Evolutionary conservation across 345 rosid genomes (phyloP).

Genomic region (Camelina hispida): DNA sequence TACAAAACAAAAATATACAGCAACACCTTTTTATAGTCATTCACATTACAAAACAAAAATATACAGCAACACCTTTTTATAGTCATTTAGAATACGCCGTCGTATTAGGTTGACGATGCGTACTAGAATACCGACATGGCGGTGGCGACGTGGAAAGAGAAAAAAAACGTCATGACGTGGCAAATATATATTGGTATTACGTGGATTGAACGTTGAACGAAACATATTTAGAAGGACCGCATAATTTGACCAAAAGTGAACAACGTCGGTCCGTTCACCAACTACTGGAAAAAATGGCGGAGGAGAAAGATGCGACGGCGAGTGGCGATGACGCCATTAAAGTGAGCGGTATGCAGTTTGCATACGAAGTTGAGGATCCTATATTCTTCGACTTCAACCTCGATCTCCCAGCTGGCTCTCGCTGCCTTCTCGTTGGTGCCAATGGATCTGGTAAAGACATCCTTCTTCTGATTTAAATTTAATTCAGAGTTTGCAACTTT

Average conservation of each 20-base stretch:
- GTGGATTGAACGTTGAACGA: slow-evolving; percentile 12
- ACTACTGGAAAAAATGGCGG: slow-evolving; percentile 48
- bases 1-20: too few species aligned
- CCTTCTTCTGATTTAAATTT: not conserved
- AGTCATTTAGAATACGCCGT: not conserved
- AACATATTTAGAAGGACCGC: slow-evolving; percentile 29
- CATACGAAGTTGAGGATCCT: slow-evolving; percentile 65
- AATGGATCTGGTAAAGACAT: slow-evolving; percentile 76
- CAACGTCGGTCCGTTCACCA: not conserved
- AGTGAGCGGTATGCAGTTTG: slow-evolving; percentile 80
- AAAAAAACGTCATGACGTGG: not conserved
- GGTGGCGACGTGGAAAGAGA: not conserved
- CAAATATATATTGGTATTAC: slow-evolving; percentile 1
- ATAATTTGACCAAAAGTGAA: not conserved
- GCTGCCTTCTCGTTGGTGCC: slow-evolving; percentile 93
- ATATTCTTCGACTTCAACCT: slow-evolving; percentile 76
- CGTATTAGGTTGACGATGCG: not conserved
- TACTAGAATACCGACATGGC: not conserved
- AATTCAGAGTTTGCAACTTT: not conserved
- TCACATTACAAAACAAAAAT: not conserved
- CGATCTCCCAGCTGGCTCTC: slow-evolving; percentile 71
- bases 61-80: too few species aligned
- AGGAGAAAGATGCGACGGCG: slow-evolving; percentile 25
- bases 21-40: not conserved
- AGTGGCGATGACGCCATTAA: slow-evolving; percentile 50